phyloP scores from a whole-genome alignment of 805 yeast species.

The Wickerhamomyces chambardii region DNA sequence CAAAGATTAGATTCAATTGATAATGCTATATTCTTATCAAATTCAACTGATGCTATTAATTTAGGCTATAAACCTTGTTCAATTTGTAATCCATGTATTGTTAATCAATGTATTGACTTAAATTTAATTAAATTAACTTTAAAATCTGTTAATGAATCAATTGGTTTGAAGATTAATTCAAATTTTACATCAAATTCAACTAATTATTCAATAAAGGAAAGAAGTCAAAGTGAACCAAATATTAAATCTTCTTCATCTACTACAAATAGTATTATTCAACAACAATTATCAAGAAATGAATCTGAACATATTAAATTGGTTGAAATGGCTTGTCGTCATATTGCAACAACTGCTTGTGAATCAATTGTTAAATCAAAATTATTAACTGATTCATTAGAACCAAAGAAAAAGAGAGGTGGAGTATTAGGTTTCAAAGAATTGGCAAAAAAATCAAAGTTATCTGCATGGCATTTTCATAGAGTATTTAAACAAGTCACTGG shows the following conservation, averaged over 20 bases:
- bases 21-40: conserved; percentile 36
- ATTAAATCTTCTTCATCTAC: no score
- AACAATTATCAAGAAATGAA: conserved; percentile 47
- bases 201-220: conserved; percentile 14
- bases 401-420: conserved; percentile 64
- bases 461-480: conserved; percentile 92
- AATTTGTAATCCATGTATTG: conserved; percentile 42
- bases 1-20: conserved; percentile 26
- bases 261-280: conserved; percentile 5
- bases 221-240: conserved; percentile 15
- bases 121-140: conserved; percentile 38
- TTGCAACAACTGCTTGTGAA: conserved; percentile 69
- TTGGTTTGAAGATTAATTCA: conserved; percentile 51
- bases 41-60: conserved; percentile 30
- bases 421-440: conserved; percentile 79
- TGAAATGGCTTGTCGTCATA: conserved; percentile 75
- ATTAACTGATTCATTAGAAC: conserved; percentile 13
- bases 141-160: conserved; percentile 40
- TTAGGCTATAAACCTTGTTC: conserved; percentile 43
- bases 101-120: conserved; percentile 10
- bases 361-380: conserved; percentile 19
- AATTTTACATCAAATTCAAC: conserved; percentile 22
- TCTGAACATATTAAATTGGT: conserved; percentile 62
- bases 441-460: conserved; percentile 73
- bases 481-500: conserved; percentile 84